Evolutionary conservation across 1,284 basidiomycete species (phyloP).

Genomic region (Lentinula novae-zelandiae): DNA sequence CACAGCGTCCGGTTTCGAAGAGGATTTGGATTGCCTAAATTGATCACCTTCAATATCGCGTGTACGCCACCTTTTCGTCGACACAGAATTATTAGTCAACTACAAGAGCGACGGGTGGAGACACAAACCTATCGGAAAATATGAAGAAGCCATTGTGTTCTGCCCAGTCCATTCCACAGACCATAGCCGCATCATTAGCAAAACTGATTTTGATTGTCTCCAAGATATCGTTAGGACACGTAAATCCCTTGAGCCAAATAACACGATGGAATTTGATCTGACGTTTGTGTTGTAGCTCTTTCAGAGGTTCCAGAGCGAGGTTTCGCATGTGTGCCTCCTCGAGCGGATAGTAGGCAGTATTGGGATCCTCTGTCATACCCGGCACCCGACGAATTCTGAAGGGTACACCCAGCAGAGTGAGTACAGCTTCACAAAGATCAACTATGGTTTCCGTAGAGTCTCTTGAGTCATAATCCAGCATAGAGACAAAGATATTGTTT

Average conservation of each 20-base stretch:
- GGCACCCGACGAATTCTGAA: slow-evolving; percentile 87
- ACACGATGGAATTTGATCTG: slow-evolving; percentile 85
- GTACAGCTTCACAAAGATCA: slow-evolving; percentile 89
- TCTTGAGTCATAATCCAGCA: slow-evolving; percentile 91
- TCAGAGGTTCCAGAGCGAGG: slow-evolving; percentile 84
- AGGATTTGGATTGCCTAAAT: slow-evolving; percentile 92
- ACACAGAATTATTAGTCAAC: not conserved
- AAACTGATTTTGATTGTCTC: slow-evolving; percentile 90
- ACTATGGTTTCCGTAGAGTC: slow-evolving; percentile 91
- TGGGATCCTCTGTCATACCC: slow-evolving; percentile 83
- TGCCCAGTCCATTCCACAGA: slow-evolving; percentile 98
- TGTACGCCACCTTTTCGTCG: slow-evolving; percentile 75
- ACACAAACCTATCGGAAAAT: slow-evolving; percentile 83
- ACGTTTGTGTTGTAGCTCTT: slow-evolving; percentile 74
- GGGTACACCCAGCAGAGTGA: slow-evolving; percentile 86
- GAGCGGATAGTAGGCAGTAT: slow-evolving; percentile 86
- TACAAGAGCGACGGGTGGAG: not conserved
- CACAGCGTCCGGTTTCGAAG: slow-evolving; percentile 84
- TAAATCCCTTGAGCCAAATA: slow-evolving; percentile 96
- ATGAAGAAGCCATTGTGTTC: slow-evolving; percentile 96
- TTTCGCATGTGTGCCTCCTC: slow-evolving; percentile 94
- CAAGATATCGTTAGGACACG: slow-evolving; percentile 93
- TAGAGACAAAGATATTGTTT: slow-evolving; percentile 88
- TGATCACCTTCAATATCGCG: slow-evolving; percentile 94
- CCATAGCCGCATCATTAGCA: slow-evolving; percentile 90